Evolutionary conservation across 2,329 filamentous ascomycete species (phyloP), one percentile per base, ranked within the genome.

Genomic region (Hypomyces perniciosus): DNA sequence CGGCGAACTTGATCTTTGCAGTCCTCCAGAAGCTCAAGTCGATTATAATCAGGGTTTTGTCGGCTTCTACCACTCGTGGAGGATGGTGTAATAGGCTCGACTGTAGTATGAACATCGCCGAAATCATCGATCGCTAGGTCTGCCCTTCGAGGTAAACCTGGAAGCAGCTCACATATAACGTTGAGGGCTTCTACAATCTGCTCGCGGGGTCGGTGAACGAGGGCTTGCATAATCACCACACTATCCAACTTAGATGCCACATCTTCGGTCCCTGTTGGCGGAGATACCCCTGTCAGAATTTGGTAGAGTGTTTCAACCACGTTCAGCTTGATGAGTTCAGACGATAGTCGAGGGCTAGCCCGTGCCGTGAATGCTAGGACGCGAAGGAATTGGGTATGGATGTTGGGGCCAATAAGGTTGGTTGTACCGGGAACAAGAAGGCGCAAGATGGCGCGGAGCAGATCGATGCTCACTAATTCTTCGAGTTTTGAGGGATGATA

Each of bases 261-360:
- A 65, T 92, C 85, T 34, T 90, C 84, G 1, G 79, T 84, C 33
- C 86, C 88, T 55, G 77, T 81, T 1, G 93, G 93, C 2, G 93
- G 91, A 0, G 93, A 97, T 2, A 99, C 90, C 20, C 93, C 93
- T 0, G 93, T 97, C 45, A 99, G 72, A 39, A 99, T 97, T 68
- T 99, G 93, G 65, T 97, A 99, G 2, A 99, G 75, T 0, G 93
- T 99, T 68, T 97, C 93, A 28, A 99, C 93, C 48, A 99, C 87
- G 59, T 96, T 92, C 79, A 97, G 88, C 70, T 92, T 95, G 67
- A 99, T 85, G 9, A 99, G 78, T 61, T 96, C 92, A 2, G 88
- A 86, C 4, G 93, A 95, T 26, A 96, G 76, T 10, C 80, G 80
- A 13, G 93, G 90, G 64, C 93, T 97, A 2, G 90, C 89, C 58